Base-by-base conservation (phyloP, 352 stramenopile species). In the Pythium myriotylum region DNA sequence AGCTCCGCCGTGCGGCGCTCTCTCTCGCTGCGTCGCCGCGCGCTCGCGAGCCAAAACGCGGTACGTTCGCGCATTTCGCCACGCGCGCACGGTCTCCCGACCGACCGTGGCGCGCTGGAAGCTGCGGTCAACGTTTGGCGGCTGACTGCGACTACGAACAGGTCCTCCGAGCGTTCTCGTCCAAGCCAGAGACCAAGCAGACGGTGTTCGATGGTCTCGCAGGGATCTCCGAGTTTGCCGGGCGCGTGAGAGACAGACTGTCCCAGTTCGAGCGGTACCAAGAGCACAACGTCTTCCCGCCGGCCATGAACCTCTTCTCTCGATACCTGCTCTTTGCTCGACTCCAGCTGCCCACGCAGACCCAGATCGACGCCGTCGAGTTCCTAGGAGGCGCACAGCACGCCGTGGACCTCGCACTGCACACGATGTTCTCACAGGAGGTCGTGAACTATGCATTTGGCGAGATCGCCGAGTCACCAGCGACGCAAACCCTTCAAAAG, bases 191-290 rank as follows among this genome's bases (percentile, higher is more conserved):
- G 23, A 8, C 20, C 17, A 52, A 45, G 39, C 64, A 56, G 35
- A 52, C 57, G 3, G 56, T 67, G 23, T 67, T 55, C 46, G 64
- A 71, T 46, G 57, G 64, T 14, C 67, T 55, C 29, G 17, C 50
- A 0, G 64, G 64, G 2, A 37, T 71, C 57, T 49, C 45, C 1
- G 45, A 27, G 19, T 71, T 71, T 37, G 57, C 51, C 8, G 43
- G 20, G 17, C 79, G 79, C 5, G 65, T 67, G 16, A 23, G 35
- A 10, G 43, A 56, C 24, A 66, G 68, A 6, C 20, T 81, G 9
- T 24, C 40, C 3, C 49, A 69, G 16, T 76, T 86, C 33, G 35
- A 76, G n/a, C 63, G 65, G 10, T 79, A 79, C 60, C 39, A 73
- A 26, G 12, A 53, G 4, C 22, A 62, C 32, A 41, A 65, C 22